phyloP scores from a whole-genome alignment of 305 asterid genomes.

The Fraxinus latifolia region DNA sequence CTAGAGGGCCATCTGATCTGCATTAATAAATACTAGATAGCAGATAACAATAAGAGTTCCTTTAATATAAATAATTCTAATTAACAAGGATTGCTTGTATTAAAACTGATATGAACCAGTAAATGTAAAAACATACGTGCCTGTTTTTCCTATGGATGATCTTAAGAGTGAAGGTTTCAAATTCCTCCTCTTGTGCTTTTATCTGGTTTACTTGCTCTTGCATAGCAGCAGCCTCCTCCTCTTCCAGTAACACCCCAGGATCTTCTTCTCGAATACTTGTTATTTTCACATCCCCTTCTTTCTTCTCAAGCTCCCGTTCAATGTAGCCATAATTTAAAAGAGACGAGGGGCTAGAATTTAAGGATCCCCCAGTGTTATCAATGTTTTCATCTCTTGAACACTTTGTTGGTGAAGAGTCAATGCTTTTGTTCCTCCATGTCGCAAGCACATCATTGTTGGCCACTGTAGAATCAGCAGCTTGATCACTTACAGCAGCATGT shows the following conservation, averaged over 20 bases:
- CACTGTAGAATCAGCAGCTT: conserved; percentile 47
- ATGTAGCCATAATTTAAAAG: conserved; percentile 65
- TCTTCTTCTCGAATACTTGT: conserved; percentile 59
- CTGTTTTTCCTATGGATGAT: conserved; percentile 97
- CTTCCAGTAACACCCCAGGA: conserved; percentile 66
- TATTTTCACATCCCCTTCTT: conserved; percentile 46
- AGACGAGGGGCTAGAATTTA: conserved; percentile 80
- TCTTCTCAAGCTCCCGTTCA: conserved; percentile 52
- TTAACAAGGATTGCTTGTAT: conserved; percentile 15
- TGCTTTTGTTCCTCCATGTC: conserved; percentile 67
- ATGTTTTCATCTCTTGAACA: conserved; percentile 64
- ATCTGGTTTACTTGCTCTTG: conserved; percentile 97
- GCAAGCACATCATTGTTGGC: conserved; percentile 62
- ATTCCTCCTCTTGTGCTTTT: conserved; percentile 96
- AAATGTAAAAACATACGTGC: conserved; percentile 33
- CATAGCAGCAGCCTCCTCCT: conserved; percentile 92
- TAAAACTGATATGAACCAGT: conserved; percentile 12
- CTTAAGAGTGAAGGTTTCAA: conserved; percentile 86
- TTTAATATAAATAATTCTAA: not conserved
- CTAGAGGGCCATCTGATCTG: conserved; percentile 2
- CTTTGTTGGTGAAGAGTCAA: conserved; percentile 58
- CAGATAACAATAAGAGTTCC: not conserved
- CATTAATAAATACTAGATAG: conserved; percentile 5
- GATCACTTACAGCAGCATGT: conserved; percentile 45
- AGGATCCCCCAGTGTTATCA: conserved; percentile 52